Evolutionary conservation across 495 filamentous ascomycete species (phyloP).

Genomic region (Neurospora sp.): DNA sequence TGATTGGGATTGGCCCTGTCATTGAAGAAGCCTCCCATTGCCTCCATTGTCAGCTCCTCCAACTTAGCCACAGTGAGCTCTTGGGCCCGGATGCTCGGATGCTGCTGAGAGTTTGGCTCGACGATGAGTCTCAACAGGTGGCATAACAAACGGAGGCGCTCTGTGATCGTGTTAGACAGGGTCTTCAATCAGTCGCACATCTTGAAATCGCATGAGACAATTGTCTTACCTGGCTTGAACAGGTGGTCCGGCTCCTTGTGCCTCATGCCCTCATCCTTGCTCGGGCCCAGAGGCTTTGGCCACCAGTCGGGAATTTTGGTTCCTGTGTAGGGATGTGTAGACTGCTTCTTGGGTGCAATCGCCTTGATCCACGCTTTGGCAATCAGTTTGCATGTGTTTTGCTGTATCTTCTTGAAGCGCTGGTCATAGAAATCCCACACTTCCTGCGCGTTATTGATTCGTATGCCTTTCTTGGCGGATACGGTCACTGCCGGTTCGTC

Average conservation of each 20-base stretch:
- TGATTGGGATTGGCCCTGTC: conserved; percentile 35
- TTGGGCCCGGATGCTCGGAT: conserved; percentile 26
- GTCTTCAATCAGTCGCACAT: neutral
- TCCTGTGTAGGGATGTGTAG: conserved; percentile 69
- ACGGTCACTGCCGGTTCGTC: conserved; percentile 14
- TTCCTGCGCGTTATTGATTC: conserved; percentile 46
- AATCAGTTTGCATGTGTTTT: conserved; percentile 62
- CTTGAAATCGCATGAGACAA: neutral
- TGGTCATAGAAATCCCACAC: conserved; percentile 55
- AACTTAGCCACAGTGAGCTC: conserved; percentile 35
- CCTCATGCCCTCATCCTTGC: conserved; percentile 29
- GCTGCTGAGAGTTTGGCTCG: conserved; percentile 32
- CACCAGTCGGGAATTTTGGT: conserved; percentile 70
- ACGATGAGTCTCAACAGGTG: conserved; percentile 53
- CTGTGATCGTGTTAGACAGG: conserved; percentile 24
- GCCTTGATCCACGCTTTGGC: conserved; percentile 74
- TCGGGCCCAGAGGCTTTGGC: conserved; percentile 48
- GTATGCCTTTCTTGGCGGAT: conserved; percentile 28
- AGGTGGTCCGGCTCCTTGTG: conserved; percentile 86
- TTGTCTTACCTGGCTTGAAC: conserved; percentile 53
- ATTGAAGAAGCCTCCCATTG: conserved; percentile 33
- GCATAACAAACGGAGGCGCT: conserved; percentile 49
- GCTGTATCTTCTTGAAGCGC: conserved; percentile 58
- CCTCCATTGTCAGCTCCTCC: conserved; percentile 36
- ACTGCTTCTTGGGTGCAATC: conserved; percentile 80